Conservation (phyloP, 441 rosid genomes). For the Geranium incanum region DNA sequence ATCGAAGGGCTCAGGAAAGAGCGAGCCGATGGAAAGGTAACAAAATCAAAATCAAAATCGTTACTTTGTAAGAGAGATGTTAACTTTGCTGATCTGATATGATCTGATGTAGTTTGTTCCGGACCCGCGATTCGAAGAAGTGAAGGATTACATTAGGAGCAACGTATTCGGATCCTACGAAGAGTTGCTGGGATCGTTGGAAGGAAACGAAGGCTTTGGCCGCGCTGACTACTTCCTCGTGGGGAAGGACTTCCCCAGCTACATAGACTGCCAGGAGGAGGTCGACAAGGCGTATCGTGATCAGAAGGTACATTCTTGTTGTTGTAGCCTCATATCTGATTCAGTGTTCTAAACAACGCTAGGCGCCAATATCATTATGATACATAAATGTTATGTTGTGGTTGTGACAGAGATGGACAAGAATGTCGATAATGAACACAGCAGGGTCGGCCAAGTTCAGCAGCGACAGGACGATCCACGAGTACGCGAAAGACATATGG, state of each 20-base stretch:
- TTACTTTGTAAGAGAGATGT: neutral
- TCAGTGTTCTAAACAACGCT: too few species aligned
- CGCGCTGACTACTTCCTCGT: constrained; percentile 87
- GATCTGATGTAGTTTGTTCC: constrained; percentile 58
- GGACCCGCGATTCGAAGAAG: constrained; percentile 80
- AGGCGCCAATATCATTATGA: neutral
- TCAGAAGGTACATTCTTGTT: constrained; percentile 42
- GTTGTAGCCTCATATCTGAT: too few species aligned
- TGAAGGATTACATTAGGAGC: constrained; percentile 54
- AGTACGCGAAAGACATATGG: constrained; percentile 85
- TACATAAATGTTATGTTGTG: neutral
- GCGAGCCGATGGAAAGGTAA: constrained; percentile 80
- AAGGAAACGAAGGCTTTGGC: constrained; percentile 92
- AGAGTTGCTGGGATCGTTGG: constrained; percentile 71
- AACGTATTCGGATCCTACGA: constrained; percentile 71
- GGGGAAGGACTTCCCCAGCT: constrained; percentile 91
- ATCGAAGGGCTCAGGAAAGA: constrained; percentile 75
- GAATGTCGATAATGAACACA: constrained; percentile 84
- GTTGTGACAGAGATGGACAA: constrained; percentile 66
- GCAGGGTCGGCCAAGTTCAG: constrained; percentile 89
- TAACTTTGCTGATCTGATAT: constrained; percentile 14
- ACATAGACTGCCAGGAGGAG: constrained; percentile 75
- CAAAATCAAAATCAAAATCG: neutral
- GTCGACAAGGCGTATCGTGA: constrained; percentile 75
- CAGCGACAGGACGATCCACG: constrained; percentile 87